phyloP scores from a whole-genome alignment of 371 early-diverging fungal species.

The Dinochytrium kinnereticum region DNA sequence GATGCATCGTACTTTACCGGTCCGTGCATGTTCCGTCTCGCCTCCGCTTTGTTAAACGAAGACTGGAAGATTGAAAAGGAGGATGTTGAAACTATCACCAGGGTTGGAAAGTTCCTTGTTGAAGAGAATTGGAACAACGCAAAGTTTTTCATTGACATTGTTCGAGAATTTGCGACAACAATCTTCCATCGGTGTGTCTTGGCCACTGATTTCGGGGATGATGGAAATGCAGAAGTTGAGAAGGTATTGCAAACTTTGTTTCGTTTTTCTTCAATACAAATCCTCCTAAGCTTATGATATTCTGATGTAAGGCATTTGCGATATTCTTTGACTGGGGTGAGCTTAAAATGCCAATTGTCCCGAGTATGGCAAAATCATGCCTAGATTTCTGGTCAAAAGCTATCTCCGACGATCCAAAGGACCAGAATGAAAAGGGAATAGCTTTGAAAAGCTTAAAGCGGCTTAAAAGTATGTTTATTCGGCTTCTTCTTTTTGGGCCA shows the following conservation, averaged over 20 bases:
- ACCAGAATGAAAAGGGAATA: slow-evolving; percentile 28
- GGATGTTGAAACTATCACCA: slow-evolving; percentile 9
- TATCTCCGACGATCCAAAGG: background rate
- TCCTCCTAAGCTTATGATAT: background rate
- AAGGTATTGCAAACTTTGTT: background rate
- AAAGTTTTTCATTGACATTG: slow-evolving; percentile 28
- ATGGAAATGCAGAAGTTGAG: slow-evolving; percentile 1
- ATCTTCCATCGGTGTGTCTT: slow-evolving; percentile 30
- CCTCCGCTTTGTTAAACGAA: background rate
- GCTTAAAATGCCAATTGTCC: slow-evolving; percentile 25
- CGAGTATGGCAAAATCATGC: slow-evolving; percentile 14
- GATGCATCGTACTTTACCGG: slow-evolving; percentile 1
- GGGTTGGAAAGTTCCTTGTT: slow-evolving; percentile 23
- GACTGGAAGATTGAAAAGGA: background rate
- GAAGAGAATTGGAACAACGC: slow-evolving; percentile 41
- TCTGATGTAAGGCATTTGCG: slow-evolving; percentile 13
- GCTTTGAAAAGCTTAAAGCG: slow-evolving; percentile 48
- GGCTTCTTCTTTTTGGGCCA: slow-evolving; percentile 62
- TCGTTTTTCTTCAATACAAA: background rate
- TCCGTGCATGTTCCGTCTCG: background rate
- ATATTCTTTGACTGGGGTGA: slow-evolving; percentile 24
- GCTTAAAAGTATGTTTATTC: slow-evolving; percentile 48
- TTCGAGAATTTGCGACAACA: slow-evolving; percentile 20
- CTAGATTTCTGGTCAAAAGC: slow-evolving; percentile 14
- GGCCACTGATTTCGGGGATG: slow-evolving; percentile 7